Percentiles rank a stretch among this genome's conserved stretches.
Conservation (phyloP, 805 yeast species). For the Candida pseudofarinosa region DNA sequence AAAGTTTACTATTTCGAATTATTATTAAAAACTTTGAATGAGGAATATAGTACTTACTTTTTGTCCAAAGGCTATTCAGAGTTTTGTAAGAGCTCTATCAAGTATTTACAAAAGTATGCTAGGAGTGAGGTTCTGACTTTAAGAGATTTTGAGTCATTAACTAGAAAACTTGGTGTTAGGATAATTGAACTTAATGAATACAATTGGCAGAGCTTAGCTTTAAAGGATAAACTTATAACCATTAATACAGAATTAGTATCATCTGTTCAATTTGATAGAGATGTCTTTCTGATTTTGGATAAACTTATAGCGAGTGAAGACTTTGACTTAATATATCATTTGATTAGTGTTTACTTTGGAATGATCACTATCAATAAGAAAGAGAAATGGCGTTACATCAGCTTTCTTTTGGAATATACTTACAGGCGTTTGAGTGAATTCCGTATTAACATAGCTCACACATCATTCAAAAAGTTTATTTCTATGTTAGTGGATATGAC, state of each 20-base stretch:
- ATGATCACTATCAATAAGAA: constrained; percentile 14
- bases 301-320: constrained; percentile 17
- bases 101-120: constrained; percentile 16
- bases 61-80: constrained; percentile 23
- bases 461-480: constrained; percentile 20
- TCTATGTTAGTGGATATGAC: constrained; percentile 18
- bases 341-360: constrained; percentile 25
- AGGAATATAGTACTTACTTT: constrained; percentile 23
- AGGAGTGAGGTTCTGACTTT: constrained; percentile 7
- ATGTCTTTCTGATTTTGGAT: constrained; percentile 15
- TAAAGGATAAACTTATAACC: constrained; percentile 18
- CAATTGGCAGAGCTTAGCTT: constrained; percentile 20
- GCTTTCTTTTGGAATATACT: constrained; percentile 19
- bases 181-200: constrained; percentile 17
- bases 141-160: constrained; percentile 16
- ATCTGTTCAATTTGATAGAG: constrained; percentile 17
- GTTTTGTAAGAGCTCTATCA: constrained; percentile 25
- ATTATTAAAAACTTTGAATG: constrained; percentile 19
- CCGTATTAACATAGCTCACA: constrained; percentile 16
- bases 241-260: constrained; percentile 24
- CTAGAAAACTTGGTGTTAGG: constrained; percentile 26
- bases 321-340: constrained; percentile 21
- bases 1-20: constrained; percentile 15
- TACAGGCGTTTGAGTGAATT: constrained; percentile 11
- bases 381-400: constrained; percentile 28